phyloP scores from a whole-genome alignment of 73 alveolate species.

The Uronychia binucleata region DNA sequence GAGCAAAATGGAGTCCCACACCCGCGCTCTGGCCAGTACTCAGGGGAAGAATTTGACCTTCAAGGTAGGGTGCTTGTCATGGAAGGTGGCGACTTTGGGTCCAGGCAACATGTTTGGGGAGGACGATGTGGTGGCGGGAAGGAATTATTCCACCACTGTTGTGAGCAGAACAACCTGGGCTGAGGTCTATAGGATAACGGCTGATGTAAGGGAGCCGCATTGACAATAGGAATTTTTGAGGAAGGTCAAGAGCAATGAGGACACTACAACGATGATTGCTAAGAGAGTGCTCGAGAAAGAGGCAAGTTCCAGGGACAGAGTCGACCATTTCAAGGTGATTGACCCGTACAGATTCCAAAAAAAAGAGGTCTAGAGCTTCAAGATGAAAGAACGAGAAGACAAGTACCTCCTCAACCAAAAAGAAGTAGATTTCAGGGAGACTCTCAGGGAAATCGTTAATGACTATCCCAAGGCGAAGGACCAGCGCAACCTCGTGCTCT shows the following conservation, averaged over 20 bases:
- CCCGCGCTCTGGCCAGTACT: background rate
- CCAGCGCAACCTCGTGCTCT: background rate
- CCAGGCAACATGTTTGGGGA: conserved; percentile 55
- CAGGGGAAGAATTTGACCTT: background rate
- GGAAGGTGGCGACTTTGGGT: conserved; percentile 17
- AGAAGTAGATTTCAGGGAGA: conserved; percentile 33
- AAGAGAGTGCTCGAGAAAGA: conserved; percentile 24
- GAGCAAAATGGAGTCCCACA: background rate
- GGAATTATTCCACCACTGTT: conserved; percentile 19
- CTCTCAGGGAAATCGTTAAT: conserved; percentile 27
- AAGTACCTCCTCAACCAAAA: conserved; percentile 8
- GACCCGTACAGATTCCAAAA: background rate
- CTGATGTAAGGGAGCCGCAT: background rate
- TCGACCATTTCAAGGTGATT: background rate
- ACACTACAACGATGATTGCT: conserved; percentile 21
- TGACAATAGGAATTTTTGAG: conserved; percentile 19
- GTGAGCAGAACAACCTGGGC: conserved; percentile 31
- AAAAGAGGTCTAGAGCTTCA: background rate
- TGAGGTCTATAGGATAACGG: conserved; percentile 9
- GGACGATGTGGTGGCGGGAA: conserved; percentile 43
- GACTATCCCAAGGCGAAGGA: background rate
- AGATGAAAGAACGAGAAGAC: conserved; percentile 5
- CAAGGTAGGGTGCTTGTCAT: background rate
- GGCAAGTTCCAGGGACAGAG: background rate
- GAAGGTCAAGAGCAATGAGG: conserved; percentile 31